Conservation (phyloP, 139 green algal genomes). For the Dunaliella primolecta region DNA sequence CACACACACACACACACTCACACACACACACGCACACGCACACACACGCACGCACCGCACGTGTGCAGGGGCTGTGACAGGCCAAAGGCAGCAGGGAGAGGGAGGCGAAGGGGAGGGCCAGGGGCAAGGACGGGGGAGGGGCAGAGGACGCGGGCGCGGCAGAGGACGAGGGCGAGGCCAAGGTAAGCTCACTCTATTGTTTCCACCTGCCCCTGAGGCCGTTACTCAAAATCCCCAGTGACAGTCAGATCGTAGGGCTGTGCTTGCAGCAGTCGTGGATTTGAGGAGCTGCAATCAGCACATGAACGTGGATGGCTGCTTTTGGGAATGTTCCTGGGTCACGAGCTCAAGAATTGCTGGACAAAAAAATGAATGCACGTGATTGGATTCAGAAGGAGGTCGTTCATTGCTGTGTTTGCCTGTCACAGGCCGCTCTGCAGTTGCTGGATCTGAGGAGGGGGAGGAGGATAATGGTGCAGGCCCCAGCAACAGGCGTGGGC, state of each 20-base stretch:
- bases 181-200: neutral
- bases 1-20: neutral
- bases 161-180: slow-evolving; percentile 3
- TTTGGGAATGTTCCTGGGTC: too few species aligned
- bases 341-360: too few species aligned
- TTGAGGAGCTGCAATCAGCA: too few species aligned
- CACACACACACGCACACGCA: neutral
- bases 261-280: too few species aligned
- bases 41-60: neutral
- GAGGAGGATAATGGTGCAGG: neutral
- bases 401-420: too few species aligned
- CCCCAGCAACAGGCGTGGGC: neutral
- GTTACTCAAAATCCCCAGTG: neutral
- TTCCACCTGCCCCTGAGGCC: neutral
- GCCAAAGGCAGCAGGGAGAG: neutral
- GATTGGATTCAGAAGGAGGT: too few species aligned
- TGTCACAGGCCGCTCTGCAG: neutral
- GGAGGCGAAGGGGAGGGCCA: neutral
- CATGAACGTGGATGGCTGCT: too few species aligned
- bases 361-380: too few species aligned
- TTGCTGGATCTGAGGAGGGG: neutral
- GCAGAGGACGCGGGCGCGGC: neutral
- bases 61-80: neutral
- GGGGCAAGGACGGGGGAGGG: neutral
- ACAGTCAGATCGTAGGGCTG: too few species aligned